These are phyloP conservation scores for Xylaria nigripes DNA, from an alignment of 495 filamentous ascomycete genomes.

Conservation along the genomic window DNA sequence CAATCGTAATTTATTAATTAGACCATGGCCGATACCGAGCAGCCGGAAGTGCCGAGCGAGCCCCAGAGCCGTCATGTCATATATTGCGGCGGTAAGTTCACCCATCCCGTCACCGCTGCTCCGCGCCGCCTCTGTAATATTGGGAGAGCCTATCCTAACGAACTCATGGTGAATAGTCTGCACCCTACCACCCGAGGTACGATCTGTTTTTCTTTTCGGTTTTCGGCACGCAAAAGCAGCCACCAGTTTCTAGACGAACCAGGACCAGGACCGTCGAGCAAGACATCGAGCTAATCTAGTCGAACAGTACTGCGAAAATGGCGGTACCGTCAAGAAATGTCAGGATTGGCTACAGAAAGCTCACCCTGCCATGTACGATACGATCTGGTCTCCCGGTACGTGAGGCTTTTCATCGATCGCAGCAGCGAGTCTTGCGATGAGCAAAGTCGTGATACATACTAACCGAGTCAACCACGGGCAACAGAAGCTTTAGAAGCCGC, in stretches of 20 bases:
- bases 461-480: conserved; percentile 8
- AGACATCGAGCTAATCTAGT: conserved; percentile 13
- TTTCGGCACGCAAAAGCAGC: too few relatives aligned
- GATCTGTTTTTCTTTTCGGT: background rate
- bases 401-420: conserved; percentile 1
- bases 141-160: conserved; percentile 3
- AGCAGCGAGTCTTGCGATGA: background rate
- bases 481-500: conserved; percentile 75
- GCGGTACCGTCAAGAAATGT: conserved; percentile 95
- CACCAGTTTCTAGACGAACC: conserved; percentile 9
- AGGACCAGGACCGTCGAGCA: conserved; percentile 4
- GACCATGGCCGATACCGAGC: conserved; percentile 35
- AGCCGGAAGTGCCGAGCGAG: conserved; percentile 35
- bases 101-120: background rate
- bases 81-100: conserved; percentile 71
- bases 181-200: conserved; percentile 88
- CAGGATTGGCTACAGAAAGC: conserved; percentile 84
- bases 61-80: conserved; percentile 58
- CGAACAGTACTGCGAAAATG: conserved; percentile 93
- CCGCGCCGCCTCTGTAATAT: background rate
- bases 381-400: conserved; percentile 77
- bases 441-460: conserved; percentile 2
- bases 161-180: conserved; percentile 56
- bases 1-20: background rate
- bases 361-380: conserved; percentile 62